Evolutionary conservation across 2,329 filamentous ascomycete species (phyloP).

Genomic region (Verticillium albo-atrum): DNA sequence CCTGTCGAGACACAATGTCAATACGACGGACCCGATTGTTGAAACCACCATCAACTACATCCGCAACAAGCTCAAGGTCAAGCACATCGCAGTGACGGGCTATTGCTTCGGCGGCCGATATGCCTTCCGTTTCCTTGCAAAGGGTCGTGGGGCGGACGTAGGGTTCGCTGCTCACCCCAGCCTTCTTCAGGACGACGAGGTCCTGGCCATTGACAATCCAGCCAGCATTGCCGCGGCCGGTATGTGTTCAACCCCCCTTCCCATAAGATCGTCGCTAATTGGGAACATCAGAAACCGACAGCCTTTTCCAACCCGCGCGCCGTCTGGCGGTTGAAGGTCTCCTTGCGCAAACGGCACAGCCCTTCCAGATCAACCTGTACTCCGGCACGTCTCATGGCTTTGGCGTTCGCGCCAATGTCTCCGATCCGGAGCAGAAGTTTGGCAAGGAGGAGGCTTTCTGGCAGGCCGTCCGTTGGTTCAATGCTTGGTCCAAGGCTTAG

Average conservation of each 20-base stretch:
- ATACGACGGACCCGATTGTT: conserved; percentile 41
- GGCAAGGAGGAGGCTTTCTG: conserved; percentile 75
- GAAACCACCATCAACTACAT: conserved; percentile 40
- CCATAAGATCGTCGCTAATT: conserved; percentile 1
- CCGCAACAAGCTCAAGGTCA: conserved; percentile 40
- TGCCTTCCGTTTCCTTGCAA: conserved; percentile 46
- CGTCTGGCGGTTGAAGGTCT: conserved; percentile 54
- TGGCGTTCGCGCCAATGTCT: conserved; percentile 60
- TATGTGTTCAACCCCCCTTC: conserved; percentile 19
- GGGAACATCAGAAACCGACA: conserved; percentile 45
- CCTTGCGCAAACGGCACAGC: conserved; percentile 43
- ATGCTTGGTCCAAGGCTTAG: conserved; percentile 34
- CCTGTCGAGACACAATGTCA: conserved; percentile 31
- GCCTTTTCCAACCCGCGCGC: conserved; percentile 51
- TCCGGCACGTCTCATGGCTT: conserved; percentile 69
- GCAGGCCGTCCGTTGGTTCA: conserved; percentile 74
- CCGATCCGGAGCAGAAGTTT: conserved; percentile 50
- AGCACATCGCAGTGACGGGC: conserved; percentile 51
- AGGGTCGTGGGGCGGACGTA: conserved; percentile 48
- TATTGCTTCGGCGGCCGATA: conserved; percentile 64
- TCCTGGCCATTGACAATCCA: conserved; percentile 51
- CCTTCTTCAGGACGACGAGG: conserved; percentile 54
- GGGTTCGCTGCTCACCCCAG: conserved; percentile 63
- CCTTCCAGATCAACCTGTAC: conserved; percentile 56
- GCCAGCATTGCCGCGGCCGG: conserved; percentile 59